Evolutionary conservation across 1,139 yeast genomes (phyloP).

Genomic region (Saccharomyces hybrid): DNA sequence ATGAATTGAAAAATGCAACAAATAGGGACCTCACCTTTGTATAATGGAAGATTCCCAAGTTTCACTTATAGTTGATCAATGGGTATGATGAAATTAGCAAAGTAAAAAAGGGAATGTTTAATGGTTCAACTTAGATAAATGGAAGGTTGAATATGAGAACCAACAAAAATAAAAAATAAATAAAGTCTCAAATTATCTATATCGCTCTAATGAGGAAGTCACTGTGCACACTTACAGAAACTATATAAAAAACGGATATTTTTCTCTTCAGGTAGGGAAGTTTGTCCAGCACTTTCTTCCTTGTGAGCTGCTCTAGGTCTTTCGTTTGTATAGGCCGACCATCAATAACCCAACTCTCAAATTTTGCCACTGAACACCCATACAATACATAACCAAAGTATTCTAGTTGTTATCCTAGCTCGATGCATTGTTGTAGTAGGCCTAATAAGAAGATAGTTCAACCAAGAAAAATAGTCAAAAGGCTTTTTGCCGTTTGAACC

Average conservation of each 20-base stretch:
- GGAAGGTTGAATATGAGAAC: not conserved
- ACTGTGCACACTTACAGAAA: not conserved
- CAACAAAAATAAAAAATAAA: not conserved
- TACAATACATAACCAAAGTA: not conserved
- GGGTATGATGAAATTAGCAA: not conserved
- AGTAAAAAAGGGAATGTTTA: not conserved
- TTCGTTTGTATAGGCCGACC: not conserved
- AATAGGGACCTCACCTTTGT: not conserved
- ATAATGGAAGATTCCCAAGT: not conserved
- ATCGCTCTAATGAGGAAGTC: not conserved
- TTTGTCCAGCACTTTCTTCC: not conserved
- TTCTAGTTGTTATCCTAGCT: not conserved
- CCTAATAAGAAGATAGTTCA: not conserved
- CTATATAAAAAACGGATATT: not conserved
- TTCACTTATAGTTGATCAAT: not conserved
- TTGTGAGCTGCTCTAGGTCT: not conserved
- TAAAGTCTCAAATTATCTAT: not conserved
- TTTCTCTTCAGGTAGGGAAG: not conserved
- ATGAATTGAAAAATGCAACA: not conserved
- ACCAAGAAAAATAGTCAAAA: not conserved
- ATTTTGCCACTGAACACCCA: constrained; percentile 1
- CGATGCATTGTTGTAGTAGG: not conserved
- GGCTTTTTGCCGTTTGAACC: not conserved
- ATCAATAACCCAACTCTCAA: not conserved
- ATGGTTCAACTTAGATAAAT: not conserved